Evolutionary conservation across 1,139 yeast genomes (phyloP).

Genomic region (Pichia inconspicua): DNA sequence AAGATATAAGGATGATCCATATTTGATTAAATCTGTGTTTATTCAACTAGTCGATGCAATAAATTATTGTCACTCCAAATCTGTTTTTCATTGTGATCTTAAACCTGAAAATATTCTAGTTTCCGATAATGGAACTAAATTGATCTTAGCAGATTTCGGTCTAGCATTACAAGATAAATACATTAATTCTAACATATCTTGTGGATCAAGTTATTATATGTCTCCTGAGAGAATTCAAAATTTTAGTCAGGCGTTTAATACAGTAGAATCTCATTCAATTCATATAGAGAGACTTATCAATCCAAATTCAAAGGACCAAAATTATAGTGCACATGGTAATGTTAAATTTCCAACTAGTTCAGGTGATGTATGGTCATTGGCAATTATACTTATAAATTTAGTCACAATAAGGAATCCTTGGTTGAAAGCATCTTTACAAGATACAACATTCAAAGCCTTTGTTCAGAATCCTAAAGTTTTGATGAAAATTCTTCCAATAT

Average conservation of each 20-base stretch:
- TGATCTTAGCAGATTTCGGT: slow-evolving; percentile 80
- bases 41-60: slow-evolving; percentile 69
- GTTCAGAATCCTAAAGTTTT: slow-evolving; percentile 46
- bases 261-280: slow-evolving; percentile 25
- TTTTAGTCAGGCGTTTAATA: slow-evolving; percentile 26
- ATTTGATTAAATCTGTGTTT: slow-evolving; percentile 61
- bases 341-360: slow-evolving; percentile 54
- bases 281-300: slow-evolving; percentile 25
- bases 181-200: slow-evolving; percentile 65
- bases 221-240: slow-evolving; percentile 77
- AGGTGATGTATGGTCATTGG: slow-evolving; percentile 87
- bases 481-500: slow-evolving; percentile 58
- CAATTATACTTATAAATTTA: slow-evolving; percentile 70
- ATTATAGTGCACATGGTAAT: slow-evolving; percentile 33
- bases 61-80: slow-evolving; percentile 55
- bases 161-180: slow-evolving; percentile 56
- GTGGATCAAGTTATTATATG: slow-evolving; percentile 89
- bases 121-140: slow-evolving; percentile 48
- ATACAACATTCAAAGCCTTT: slow-evolving; percentile 48
- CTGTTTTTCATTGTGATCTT: slow-evolving; percentile 80
- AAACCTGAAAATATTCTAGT: slow-evolving; percentile 86
- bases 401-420: slow-evolving; percentile 87
- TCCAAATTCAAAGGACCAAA: slow-evolving; percentile 11
- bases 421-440: slow-evolving; percentile 69
- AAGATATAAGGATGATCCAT: slow-evolving; percentile 44